These are phyloP conservation scores for Logfia minima DNA, from an alignment of 129 eudicot genomes.

Conservation along the genomic window DNA sequence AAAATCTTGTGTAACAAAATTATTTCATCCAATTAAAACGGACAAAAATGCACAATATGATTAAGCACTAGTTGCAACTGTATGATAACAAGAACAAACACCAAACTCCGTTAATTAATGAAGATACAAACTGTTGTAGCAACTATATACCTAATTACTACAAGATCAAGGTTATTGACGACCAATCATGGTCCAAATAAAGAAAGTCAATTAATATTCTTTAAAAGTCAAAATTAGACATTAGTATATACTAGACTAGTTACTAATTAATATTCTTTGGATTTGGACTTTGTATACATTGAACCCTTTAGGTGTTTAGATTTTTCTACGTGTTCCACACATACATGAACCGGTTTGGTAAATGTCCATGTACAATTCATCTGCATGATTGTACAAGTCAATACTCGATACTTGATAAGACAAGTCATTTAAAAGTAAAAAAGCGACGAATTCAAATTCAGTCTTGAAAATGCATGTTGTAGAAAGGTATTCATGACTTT, in stretches of 20 bases:
- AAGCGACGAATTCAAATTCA: background rate
- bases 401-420: background rate
- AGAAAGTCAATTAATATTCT: background rate
- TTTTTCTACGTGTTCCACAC: slow-evolving; percentile 37
- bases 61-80: too few species aligned
- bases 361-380: slow-evolving; percentile 21
- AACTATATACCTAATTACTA: too few species aligned
- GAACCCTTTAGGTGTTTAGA: slow-evolving; percentile 1
- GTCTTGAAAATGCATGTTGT: background rate
- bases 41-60: too few species aligned
- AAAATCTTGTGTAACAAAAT: too few species aligned
- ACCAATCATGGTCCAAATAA: background rate
- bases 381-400: slow-evolving; percentile 28
- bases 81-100: too few species aligned
- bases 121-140: too few species aligned
- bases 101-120: too few species aligned
- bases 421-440: background rate
- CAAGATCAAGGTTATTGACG: background rate
- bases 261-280: background rate
- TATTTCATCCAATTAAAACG: too few species aligned
- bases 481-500: background rate
- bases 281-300: slow-evolving; percentile 17
- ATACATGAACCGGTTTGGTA: slow-evolving; percentile 29
- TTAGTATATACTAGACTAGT: background rate
- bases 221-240: background rate